phyloP scores from a whole-genome alignment of 352 stramenopile species.

The Phytophthora fragariae region DNA sequence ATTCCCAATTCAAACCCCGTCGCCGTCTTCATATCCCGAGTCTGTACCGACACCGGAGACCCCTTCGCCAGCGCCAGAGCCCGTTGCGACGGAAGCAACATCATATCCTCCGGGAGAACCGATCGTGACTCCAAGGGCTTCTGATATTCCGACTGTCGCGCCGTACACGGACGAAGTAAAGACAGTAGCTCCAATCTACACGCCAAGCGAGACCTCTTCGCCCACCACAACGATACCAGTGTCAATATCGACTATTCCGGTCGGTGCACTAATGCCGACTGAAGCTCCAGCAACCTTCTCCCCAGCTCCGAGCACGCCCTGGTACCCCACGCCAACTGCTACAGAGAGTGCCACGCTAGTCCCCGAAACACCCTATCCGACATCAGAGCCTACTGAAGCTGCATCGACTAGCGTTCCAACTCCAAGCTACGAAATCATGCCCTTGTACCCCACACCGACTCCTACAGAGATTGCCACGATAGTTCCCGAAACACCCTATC shows the following conservation, averaged over 20 bases:
- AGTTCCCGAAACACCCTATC: background rate
- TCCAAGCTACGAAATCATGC: background rate
- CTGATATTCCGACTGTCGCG: background rate
- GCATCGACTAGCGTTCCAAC: background rate
- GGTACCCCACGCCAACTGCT: background rate
- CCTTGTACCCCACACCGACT: background rate
- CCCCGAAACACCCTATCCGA: background rate
- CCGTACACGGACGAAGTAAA: conserved; percentile 2
- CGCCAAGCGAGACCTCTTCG: conserved; percentile 3
- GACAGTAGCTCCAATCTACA: conserved; percentile 8
- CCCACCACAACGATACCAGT: background rate
- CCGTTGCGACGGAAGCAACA: background rate
- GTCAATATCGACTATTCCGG: background rate
- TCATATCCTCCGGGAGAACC: background rate
- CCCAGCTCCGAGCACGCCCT: background rate
- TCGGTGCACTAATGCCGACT: background rate
- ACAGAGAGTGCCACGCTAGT: background rate
- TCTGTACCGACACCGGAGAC: conserved; percentile 2
- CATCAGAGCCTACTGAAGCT: background rate
- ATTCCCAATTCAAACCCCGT: background rate
- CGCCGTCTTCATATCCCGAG: background rate
- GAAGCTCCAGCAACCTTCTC: background rate
- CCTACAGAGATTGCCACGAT: background rate
- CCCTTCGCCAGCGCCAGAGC: background rate
- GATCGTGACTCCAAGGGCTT: background rate